Conservation (phyloP, 352 stramenopile species). For the Globisporangium alternatum region DNA sequence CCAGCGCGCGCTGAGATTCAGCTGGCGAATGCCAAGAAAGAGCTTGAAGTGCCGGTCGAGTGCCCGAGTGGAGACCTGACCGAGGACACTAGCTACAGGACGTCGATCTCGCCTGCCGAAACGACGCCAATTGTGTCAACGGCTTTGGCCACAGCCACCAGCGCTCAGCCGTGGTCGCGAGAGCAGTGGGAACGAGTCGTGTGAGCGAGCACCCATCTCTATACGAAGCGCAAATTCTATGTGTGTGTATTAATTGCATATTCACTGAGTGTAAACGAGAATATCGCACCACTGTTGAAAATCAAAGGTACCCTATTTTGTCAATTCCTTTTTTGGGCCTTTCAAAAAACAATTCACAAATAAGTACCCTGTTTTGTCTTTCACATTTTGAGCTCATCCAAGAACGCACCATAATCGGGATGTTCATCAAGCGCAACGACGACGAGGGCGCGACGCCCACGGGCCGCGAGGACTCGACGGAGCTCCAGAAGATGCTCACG, state of each 20-base stretch:
- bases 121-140: conserved; percentile 27
- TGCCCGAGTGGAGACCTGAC: background rate
- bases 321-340: too few relatives aligned
- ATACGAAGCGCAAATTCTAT: background rate
- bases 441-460: conserved; percentile 46
- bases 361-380: too few relatives aligned
- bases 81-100: conserved; percentile 7
- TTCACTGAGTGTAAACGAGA: background rate
- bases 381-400: too few relatives aligned
- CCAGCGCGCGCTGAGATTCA: background rate
- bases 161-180: conserved; percentile 17
- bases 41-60: background rate
- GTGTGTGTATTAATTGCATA: background rate
- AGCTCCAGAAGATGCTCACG: conserved; percentile 82
- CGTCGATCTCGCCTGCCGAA: conserved; percentile 26
- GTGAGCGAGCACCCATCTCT: background rate
- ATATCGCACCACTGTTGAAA: too few relatives aligned
- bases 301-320: too few relatives aligned
- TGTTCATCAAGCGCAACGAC: conserved; percentile 54
- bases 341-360: too few relatives aligned
- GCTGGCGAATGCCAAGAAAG: conserved; percentile 4
- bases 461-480: conserved; percentile 60
- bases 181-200: conserved; percentile 14
- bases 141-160: conserved; percentile 30
- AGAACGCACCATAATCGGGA: background rate